These are phyloP conservation scores for Yarrowia divulgata DNA, from an alignment of 805 yeast species.

Conservation along the genomic window DNA sequence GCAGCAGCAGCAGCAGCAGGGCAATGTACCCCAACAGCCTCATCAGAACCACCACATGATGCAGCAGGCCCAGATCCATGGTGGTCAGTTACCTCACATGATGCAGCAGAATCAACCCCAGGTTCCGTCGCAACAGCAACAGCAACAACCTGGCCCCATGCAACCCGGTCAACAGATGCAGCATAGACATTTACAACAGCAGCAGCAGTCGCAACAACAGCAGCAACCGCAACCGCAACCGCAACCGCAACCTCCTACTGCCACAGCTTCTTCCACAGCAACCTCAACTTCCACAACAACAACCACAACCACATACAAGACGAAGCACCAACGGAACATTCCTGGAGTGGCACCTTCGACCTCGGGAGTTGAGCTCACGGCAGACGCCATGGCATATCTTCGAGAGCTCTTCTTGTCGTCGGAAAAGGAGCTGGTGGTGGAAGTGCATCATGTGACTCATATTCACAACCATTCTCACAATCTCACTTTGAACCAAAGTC, in stretches of 20 bases:
- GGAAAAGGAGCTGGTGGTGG: slow-evolving; percentile 27
- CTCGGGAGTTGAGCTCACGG: slow-evolving; percentile 13
- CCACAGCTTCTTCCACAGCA: slow-evolving; percentile 16
- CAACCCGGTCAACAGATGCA: slow-evolving; percentile 32
- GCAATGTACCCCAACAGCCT: background rate
- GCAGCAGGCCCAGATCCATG: slow-evolving; percentile 28
- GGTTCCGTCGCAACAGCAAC: slow-evolving; percentile 14
- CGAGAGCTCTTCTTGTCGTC: slow-evolving; percentile 25
- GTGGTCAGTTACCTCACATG: slow-evolving; percentile 17
- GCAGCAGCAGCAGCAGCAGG: slow-evolving; percentile 26
- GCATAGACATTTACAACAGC: slow-evolving; percentile 22
- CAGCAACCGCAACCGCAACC: slow-evolving; percentile 4
- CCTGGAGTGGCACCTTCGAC: slow-evolving; percentile 23
- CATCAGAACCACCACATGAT: slow-evolving; percentile 32
- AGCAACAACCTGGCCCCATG: slow-evolving; percentile 32
- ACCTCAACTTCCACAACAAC: slow-evolving; percentile 35
- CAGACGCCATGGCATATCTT: slow-evolving; percentile 33
- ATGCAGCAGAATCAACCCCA: slow-evolving; percentile 21
- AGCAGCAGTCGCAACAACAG: slow-evolving; percentile 1
- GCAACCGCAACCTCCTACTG: slow-evolving; percentile 29
- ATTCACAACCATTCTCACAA: slow-evolving; percentile 49
- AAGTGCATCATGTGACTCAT: slow-evolving; percentile 43
- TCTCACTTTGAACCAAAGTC: slow-evolving; percentile 12
- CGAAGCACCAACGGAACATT: slow-evolving; percentile 17
- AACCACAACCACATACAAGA: slow-evolving; percentile 28